Conservation (phyloP, 2,329 filamentous ascomycete genomes). For the Aspergillus latus region DNA sequence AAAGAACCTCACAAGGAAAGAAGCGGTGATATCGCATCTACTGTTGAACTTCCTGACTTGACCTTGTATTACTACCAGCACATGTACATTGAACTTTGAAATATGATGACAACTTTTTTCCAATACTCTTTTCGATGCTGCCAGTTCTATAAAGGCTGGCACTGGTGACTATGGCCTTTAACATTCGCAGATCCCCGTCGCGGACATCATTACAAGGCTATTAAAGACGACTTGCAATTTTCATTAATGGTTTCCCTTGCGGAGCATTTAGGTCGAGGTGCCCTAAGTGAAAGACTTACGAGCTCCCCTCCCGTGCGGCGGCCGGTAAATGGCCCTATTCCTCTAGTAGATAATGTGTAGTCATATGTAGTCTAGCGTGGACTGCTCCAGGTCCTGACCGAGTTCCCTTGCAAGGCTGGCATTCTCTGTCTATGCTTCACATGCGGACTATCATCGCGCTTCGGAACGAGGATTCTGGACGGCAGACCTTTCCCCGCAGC, state of each 20-base stretch:
- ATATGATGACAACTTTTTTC: conserved; percentile 15
- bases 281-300: not conserved
- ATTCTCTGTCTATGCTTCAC: too few relatives aligned
- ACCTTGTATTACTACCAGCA: conserved; percentile 33
- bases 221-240: too few relatives aligned
- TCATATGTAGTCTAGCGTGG: too few relatives aligned
- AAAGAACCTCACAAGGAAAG: conserved; percentile 19
- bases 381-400: too few relatives aligned
- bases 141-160: conserved; percentile 8
- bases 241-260: too few relatives aligned
- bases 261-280: not conserved
- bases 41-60: conserved; percentile 15
- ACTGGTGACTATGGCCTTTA: not conserved
- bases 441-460: not conserved
- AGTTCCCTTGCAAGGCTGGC: too few relatives aligned
- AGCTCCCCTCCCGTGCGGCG: too few relatives aligned
- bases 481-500: not conserved
- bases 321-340: not conserved
- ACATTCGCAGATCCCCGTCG: too few relatives aligned
- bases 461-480: not conserved
- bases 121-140: conserved; percentile 11
- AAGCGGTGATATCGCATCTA: conserved; percentile 20
- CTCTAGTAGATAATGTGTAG: not conserved
- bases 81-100: conserved; percentile 25
- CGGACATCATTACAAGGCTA: too few relatives aligned